These are phyloP conservation scores for Euphorbia schlechtendalii DNA, from an alignment of 441 rosid species.

Conservation along the genomic window DNA sequence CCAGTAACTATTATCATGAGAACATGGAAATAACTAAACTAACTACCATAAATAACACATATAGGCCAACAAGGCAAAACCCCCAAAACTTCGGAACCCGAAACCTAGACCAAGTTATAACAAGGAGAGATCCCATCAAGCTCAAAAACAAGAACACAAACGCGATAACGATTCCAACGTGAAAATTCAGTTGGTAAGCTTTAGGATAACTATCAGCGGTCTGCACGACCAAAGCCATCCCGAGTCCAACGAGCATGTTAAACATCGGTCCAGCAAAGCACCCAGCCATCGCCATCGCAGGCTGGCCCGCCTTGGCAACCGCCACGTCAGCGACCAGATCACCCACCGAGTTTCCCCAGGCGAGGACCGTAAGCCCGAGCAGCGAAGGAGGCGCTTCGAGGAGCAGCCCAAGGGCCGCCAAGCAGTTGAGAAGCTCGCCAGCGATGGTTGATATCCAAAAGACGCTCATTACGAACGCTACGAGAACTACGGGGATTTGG, in stretches of 20 bases:
- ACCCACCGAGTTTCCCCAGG: slow-evolving; percentile 98
- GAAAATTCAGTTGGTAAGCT: slow-evolving; percentile 69
- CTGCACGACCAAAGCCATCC: slow-evolving; percentile 69
- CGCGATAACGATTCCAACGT: slow-evolving; percentile 72
- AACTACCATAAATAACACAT: slow-evolving; percentile 55
- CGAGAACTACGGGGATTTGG: slow-evolving; percentile 52
- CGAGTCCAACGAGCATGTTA: slow-evolving; percentile 96
- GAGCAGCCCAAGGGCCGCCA: slow-evolving; percentile 69
- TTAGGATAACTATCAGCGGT: slow-evolving; percentile 67
- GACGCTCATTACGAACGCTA: slow-evolving; percentile 86
- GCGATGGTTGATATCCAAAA: slow-evolving; percentile 91
- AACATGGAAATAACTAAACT: slow-evolving; percentile 59
- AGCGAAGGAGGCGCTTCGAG: slow-evolving; percentile 74
- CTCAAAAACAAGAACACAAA: slow-evolving; percentile 85
- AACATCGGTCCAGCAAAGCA: slow-evolving; percentile 98
- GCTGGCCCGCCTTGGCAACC: slow-evolving; percentile 93
- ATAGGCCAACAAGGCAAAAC: slow-evolving; percentile 83
- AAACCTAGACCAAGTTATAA: slow-evolving; percentile 89
- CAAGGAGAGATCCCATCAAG: slow-evolving; percentile 87
- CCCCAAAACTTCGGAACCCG: slow-evolving; percentile 91
- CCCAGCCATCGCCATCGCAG: slow-evolving; percentile 99
- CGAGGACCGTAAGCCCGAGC: slow-evolving; percentile 86
- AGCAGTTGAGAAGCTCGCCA: slow-evolving; percentile 82
- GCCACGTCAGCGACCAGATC: slow-evolving; percentile 97
- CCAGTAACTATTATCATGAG: slow-evolving; percentile 32